A percentile compares a stretch with the other conserved stretches of the same genome.
Evolutionary conservation across 495 filamentous ascomycete genomes (phyloP).

Genomic region (Cenococcum geophilum): DNA sequence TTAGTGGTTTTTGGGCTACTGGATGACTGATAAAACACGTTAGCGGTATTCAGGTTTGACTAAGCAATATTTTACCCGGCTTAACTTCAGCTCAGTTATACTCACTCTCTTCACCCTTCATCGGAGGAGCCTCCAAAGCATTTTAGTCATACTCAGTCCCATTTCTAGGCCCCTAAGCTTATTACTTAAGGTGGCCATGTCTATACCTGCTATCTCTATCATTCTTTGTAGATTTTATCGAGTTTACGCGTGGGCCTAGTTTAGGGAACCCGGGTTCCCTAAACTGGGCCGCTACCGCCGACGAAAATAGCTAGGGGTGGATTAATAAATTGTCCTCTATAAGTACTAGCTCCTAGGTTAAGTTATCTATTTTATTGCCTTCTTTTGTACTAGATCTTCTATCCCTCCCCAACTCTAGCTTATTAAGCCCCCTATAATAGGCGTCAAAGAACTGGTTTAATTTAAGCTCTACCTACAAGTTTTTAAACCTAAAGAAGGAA

Average conservation of each 20-base stretch:
- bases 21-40: too few species aligned
- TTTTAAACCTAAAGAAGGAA: too few species aligned
- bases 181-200: neutral
- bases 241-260: neutral
- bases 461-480: too few species aligned
- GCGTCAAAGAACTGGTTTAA: too few species aligned
- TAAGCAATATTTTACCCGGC: neutral
- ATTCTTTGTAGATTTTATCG: neutral
- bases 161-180: neutral
- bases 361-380: too few species aligned
- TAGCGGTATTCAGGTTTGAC: neutral
- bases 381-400: too few species aligned
- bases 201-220: neutral
- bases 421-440: too few species aligned
- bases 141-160: neutral
- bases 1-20: too few species aligned
- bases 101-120: neutral
- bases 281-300: too few species aligned
- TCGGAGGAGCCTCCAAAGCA: neutral
- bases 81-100: neutral
- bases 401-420: too few species aligned
- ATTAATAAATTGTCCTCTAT: too few species aligned
- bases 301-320: neutral
- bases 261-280: neutral
- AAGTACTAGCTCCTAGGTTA: too few species aligned